These are phyloP conservation scores for Fusarium staphyleae DNA, from an alignment of 2,329 filamentous ascomycete species.

Conservation along the genomic window DNA sequence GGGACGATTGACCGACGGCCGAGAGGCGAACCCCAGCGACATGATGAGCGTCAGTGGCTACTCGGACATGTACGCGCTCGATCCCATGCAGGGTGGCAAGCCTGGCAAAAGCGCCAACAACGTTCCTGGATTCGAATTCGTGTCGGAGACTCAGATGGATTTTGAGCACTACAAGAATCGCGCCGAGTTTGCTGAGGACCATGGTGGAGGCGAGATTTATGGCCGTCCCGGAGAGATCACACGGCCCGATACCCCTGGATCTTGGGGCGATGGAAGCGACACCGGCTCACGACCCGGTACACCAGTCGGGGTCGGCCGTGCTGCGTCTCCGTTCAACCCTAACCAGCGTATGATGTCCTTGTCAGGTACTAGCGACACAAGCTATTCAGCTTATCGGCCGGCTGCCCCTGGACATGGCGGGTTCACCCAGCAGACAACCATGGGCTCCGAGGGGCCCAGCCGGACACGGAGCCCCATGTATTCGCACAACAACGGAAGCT, in stretches of 20 bases:
- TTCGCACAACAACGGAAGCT: constrained; percentile 59
- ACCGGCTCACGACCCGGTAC: constrained; percentile 58
- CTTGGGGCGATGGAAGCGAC: constrained; percentile 55
- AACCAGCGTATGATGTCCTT: constrained; percentile 40
- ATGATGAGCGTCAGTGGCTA: constrained; percentile 71
- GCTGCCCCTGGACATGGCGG: constrained; percentile 19
- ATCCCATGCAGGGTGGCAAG: constrained; percentile 71
- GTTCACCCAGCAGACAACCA: constrained; percentile 37
- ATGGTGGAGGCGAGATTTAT: constrained; percentile 77
- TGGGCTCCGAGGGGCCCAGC: constrained; percentile 35
- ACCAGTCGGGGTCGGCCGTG: constrained; percentile 45
- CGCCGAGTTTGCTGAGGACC: constrained; percentile 84
- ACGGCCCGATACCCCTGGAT: constrained; percentile 68
- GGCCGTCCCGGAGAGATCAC: constrained; percentile 66
- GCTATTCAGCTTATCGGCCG: constrained; percentile 42
- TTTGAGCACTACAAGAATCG: constrained; percentile 93
- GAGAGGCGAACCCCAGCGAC: constrained; percentile 64
- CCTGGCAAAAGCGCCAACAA: constrained; percentile 54
- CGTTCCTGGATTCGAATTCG: constrained; percentile 84
- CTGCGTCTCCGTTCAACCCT: constrained; percentile 46
- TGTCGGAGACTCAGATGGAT: constrained; percentile 84
- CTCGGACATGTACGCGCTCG: constrained; percentile 81
- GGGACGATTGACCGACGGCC: constrained; percentile 75
- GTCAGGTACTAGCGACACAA: constrained; percentile 39
- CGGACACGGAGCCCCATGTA: constrained; percentile 59